A percentile compares a stretch with the other conserved stretches of the same genome.
Evolutionary conservation across 192 early-diverging fungal genomes (phyloP).

Genomic region (Endogone sp.): DNA sequence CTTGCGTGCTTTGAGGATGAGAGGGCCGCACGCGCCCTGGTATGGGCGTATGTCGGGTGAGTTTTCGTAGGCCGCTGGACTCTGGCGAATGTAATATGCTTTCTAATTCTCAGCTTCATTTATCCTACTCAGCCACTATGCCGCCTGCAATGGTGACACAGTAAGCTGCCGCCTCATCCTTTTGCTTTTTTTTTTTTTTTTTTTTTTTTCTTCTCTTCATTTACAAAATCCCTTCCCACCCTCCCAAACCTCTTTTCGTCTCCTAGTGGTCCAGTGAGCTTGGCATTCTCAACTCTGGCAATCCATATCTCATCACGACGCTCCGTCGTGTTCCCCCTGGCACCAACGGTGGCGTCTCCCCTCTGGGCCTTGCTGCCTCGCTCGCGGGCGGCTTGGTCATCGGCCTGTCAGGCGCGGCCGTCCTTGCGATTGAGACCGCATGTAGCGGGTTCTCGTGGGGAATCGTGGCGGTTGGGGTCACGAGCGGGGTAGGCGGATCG

Average conservation of each 20-base stretch:
- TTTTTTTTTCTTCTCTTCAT: neutral
- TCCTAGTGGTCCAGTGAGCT: constrained; percentile 84
- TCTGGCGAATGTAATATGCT: neutral
- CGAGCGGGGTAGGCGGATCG: constrained; percentile 72
- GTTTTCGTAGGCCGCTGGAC: neutral
- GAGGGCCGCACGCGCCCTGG: constrained; percentile 25
- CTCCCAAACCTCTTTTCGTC: neutral
- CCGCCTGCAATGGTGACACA: constrained; percentile 55
- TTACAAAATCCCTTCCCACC: neutral
- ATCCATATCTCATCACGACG: constrained; percentile 83
- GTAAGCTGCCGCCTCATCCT: constrained; percentile 20
- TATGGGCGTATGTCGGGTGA: constrained; percentile 50
- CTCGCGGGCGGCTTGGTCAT: constrained; percentile 69
- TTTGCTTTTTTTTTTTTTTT: no score
- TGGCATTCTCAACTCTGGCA: constrained; percentile 69
- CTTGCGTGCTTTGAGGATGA: constrained; percentile 20
- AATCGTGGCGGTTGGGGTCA: constrained; percentile 47
- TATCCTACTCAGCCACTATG: constrained; percentile 46
- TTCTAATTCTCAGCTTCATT: no score
- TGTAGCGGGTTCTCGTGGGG: constrained; percentile 24
- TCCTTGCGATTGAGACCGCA: constrained; percentile 43
- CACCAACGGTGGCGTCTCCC: constrained; percentile 84
- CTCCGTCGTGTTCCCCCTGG: constrained; percentile 78
- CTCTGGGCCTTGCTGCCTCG: constrained; percentile 72
- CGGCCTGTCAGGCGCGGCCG: constrained; percentile 55